Base-by-base conservation (phyloP, 2,329 filamentous ascomycete genomes). In the Biscogniauxia mediterranea region DNA sequence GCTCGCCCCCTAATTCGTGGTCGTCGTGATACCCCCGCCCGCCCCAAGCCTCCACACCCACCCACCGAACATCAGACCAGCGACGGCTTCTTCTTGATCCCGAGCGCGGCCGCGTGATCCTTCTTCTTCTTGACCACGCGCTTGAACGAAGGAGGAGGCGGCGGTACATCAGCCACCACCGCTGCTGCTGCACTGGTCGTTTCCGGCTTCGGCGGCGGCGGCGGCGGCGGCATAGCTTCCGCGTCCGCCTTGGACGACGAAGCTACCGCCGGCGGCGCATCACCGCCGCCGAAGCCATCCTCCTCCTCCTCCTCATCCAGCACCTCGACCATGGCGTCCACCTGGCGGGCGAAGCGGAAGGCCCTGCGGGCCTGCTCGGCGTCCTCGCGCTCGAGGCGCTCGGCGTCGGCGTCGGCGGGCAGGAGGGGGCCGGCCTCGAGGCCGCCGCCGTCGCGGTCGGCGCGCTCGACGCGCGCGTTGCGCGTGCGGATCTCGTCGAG, bases 401-500 rank as follows among this genome's bases (percentile, higher is more conserved):
- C 83, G 64, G 82, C 72, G 70, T 89, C 87, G 54, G 85, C 81
- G 55, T 89, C 87, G 54, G 82, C 80, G 4, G 78, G 72, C n/a
- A 79, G 38, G 5, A 11, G 73, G 1, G 85, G 83, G 11, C 80
- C 78, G 20, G 86, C 85, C 60, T 89, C 86, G 3, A 86, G 80
- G 2, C 86, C 87, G 62, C 91, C 88, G 70, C 87, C 87, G 62
- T 92, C 88, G 70, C 87, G 86, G 59, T 87, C 85, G 8, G 89
- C 89, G 66, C 90, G 84, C 75, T 96, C 92, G 55, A 95, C 87
- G 65, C 93, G 83, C 7, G 95, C 95, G 78, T 99, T 99, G 66
- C 94, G 81, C 57, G 91, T 94, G 59, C 94, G 83, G 60, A 99
- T 97, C 78, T 97, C 93, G 75, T 99, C 95, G 59, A 99, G 79